A percentile compares a stretch with the other conserved stretches of the same genome.
Conservation (phyloP, 2,329 filamentous ascomycete species). For the Rutstroemia sp. region DNA sequence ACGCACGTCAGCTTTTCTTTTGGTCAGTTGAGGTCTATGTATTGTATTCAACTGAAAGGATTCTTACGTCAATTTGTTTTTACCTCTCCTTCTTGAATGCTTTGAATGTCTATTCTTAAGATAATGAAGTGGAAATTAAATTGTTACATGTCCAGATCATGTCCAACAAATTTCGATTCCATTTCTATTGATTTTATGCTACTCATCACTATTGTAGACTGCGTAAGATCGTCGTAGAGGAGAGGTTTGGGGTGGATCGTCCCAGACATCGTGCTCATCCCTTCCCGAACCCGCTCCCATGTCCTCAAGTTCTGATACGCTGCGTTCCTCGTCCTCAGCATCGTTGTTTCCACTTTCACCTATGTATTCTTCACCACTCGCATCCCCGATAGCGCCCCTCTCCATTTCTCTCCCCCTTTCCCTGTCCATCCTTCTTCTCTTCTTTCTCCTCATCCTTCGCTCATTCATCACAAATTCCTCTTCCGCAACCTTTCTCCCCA, state of each 20-base stretch:
- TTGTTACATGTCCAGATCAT: not conserved
- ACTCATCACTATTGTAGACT: slow-evolving; percentile 7
- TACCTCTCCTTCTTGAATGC: not conserved
- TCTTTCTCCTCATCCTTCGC: slow-evolving; percentile 11
- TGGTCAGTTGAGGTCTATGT: slow-evolving; percentile 1
- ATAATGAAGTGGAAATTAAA: slow-evolving; percentile 4
- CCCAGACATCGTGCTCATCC: not conserved
- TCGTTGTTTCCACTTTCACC: slow-evolving; percentile 5
- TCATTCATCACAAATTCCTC: slow-evolving; percentile 21
- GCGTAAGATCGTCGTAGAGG: not conserved
- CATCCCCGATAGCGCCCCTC: not conserved
- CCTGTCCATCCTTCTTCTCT: slow-evolving; percentile 4
- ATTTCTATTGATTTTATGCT: not conserved
- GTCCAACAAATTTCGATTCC: not conserved
- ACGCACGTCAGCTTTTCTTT: not conserved
- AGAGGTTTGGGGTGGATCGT: not conserved
- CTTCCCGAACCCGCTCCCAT: not conserved
- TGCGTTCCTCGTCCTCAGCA: not conserved
- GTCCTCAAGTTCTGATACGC: not conserved
- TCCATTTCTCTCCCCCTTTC: not conserved
- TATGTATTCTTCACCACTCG: not conserved
- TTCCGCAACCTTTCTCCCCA: slow-evolving; percentile 16
- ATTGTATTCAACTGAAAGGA: not conserved
- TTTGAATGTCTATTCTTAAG: slow-evolving; percentile 4
- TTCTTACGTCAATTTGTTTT: not conserved